phyloP scores from a whole-genome alignment of 352 stramenopile species.

The Phytophthora macrochlamydospora region DNA sequence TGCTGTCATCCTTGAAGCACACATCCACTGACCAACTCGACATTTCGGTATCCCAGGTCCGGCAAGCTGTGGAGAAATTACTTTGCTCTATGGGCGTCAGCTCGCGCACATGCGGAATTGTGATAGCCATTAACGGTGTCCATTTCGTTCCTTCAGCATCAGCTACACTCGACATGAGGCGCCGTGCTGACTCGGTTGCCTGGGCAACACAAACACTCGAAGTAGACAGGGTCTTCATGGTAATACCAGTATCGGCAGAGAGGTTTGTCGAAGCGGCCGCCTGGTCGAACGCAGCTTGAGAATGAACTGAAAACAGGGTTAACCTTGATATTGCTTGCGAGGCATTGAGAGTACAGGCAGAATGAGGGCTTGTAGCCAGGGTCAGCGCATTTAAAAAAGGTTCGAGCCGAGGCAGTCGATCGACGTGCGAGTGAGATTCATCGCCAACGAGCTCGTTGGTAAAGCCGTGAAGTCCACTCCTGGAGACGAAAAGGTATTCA shows the following conservation, averaged over 20 bases:
- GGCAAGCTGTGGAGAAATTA: constrained; percentile 69
- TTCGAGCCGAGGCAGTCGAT: constrained; percentile 48
- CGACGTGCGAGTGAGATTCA: constrained; percentile 52
- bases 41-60: constrained; percentile 48
- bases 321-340: constrained; percentile 47
- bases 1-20: constrained; percentile 63
- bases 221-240: constrained; percentile 37
- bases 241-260: constrained; percentile 17
- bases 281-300: constrained; percentile 32
- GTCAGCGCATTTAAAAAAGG: constrained; percentile 62
- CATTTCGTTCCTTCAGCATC: constrained; percentile 20
- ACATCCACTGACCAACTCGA: constrained; percentile 50
- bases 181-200: constrained; percentile 23
- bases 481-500: constrained; percentile 44
- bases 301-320: constrained; percentile 56
- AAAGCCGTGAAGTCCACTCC: constrained; percentile 24
- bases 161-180: background rate
- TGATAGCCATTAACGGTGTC: constrained; percentile 49
- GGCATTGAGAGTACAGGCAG: constrained; percentile 44
- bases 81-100: constrained; percentile 50
- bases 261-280: constrained; percentile 15
- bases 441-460: constrained; percentile 19
- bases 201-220: constrained; percentile 45
- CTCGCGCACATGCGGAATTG: constrained; percentile 52
- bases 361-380: constrained; percentile 40